These are phyloP conservation scores for Puccinia triticina DNA, from an alignment of 1,284 basidiomycete genomes.

Conservation along the genomic window DNA sequence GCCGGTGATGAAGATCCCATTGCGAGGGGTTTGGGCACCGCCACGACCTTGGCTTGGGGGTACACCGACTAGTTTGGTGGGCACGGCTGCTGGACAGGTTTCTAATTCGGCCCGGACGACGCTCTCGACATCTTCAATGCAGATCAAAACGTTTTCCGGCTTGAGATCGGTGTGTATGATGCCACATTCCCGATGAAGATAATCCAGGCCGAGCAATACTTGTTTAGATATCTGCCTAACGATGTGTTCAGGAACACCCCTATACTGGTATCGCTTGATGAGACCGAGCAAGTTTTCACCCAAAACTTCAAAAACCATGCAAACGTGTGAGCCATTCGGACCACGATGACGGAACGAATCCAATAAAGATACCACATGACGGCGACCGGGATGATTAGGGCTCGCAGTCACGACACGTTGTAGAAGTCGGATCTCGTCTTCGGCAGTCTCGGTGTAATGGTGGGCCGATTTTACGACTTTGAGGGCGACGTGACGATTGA, in stretches of 20 bases:
- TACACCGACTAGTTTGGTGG: constrained; percentile 83
- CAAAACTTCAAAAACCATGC: constrained; percentile 99
- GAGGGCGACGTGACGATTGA: constrained; percentile 93
- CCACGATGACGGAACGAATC: constrained; percentile 96
- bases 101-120: constrained; percentile 87
- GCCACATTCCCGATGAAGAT: constrained; percentile 94
- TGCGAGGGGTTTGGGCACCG: constrained; percentile 95
- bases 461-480: constrained; percentile 98
- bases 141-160: constrained; percentile 96
- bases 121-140: constrained; percentile 93
- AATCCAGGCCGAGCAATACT: constrained; percentile 90
- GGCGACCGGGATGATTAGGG: constrained; percentile 63
- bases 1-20: constrained; percentile 85
- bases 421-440: constrained; percentile 97
- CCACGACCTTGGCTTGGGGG: constrained; percentile 91
- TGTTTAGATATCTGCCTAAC: constrained; percentile 98
- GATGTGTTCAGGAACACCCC: constrained; percentile 89
- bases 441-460: constrained; percentile 94
- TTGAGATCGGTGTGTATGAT: constrained; percentile 92
- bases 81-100: constrained; percentile 67
- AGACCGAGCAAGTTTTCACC: constrained; percentile 97
- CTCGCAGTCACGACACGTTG: constrained; percentile 89
- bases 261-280: constrained; percentile 93
- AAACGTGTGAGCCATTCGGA: constrained; percentile 98
- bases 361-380: constrained; percentile 83